Evolutionary conservation across 2,329 filamentous ascomycete genomes (phyloP), one percentile per base, ranked within the genome.

Genomic region (Mariannaea elegans): DNA sequence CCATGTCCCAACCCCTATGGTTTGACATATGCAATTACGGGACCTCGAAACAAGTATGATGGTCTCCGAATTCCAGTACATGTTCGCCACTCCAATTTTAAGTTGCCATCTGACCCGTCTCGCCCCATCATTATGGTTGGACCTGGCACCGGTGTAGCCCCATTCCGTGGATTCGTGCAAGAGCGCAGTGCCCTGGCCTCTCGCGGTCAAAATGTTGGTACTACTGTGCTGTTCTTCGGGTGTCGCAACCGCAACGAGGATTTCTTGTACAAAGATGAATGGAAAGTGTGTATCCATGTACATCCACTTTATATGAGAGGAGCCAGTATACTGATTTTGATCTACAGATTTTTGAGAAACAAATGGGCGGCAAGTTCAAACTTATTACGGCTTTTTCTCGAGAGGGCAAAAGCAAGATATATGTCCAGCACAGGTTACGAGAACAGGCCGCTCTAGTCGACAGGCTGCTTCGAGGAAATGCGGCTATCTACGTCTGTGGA

Each of bases 201-300:
- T 2, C 55, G 68, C 12, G 67, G 66, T 10, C 63, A 67, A 48
- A 52, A 55, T 2, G 56, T 71, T 6, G 69, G 70, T 0, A 59
- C 51, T 1, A 72, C 70, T 56, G 27, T 74, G 3, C 44, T 90
- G 1, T 89, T 89, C 74, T 80, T 85, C 57, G 88, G 87, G n/a
- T 89, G 86, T 69, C 82, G 84, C 18, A 69, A 75, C 6, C 80
- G 81, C 0, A 77, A 77, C 0, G 73, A 77, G 24, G 87, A 90
- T 64, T 78, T 83, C 21, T 69, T 90, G 0, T 90, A 90, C 72
- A 72, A 78, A 0, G 78, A 81, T 0, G 82, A 75, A 39, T 27
- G 24, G 24, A 27, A 27, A 9, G 24, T 27, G 5, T 27, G 24
- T 27, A 5, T 6, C 24, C 24, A 27, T n/a, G n/a, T n/a, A n/a